Evolutionary conservation across 352 stramenopile genomes (phyloP), one percentile per base, ranked within the genome.

Genomic region (Phytophthora palmivora): DNA sequence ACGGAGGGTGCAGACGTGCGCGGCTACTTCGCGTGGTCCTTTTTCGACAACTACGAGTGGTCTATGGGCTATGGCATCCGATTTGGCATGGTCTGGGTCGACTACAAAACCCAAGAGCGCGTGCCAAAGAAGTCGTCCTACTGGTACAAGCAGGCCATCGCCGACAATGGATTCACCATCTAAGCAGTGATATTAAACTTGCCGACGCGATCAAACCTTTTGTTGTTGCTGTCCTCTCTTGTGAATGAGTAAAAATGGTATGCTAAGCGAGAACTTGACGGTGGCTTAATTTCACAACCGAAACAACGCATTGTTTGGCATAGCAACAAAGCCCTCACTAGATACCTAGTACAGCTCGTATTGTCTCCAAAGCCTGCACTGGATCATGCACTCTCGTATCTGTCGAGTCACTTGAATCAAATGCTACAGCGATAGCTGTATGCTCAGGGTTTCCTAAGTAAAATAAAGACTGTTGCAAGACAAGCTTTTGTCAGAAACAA

Each of bases 1-100:
- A 49, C 64, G 15, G 49, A 84, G 16, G 75, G 75, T 44, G 75
- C 72, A 4, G 73, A 87, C 50, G 78, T 87, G 2, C 75, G 72
- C 38, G 88, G 84, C 6, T 97, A 97, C 65, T 97, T 94, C 80
- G 84, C 82, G 14, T 97, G 91, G 91, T 90, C 72, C 46, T 81
- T 98, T 22, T 82, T 97, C 52, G 89, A 97, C 71, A 98, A 97
- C 49, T 97, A 96, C 67, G 92, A 98, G 67, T 98, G 92, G 92
- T 74, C 89, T 9, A 65, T 64, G 26, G 75, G 74, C 22, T 86
- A 79, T 45, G 43, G 43, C 8, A 84, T 81, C 57, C 78, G 78
- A 16, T 84, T 87, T 36, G 78, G 78, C 0, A 63, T 87, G 44
- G 47, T 74, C 47, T 84, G 70, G 66, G 78, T 87, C 14, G 61